Base-by-base conservation (phyloP, 1,139 yeast species). In the Ogataea hybrid region DNA sequence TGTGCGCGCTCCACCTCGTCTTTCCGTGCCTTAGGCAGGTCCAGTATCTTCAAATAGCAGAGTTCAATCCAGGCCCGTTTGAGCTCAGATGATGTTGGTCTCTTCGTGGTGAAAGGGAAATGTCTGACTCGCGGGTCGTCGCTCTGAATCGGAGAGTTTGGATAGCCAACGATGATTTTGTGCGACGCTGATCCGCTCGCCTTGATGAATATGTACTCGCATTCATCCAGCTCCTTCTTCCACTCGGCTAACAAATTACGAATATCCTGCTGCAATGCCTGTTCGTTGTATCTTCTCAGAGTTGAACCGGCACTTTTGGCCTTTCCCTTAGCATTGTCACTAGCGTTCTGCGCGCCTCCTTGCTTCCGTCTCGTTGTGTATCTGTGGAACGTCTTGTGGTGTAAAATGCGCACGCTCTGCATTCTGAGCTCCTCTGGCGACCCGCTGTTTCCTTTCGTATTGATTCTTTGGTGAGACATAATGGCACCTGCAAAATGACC, bases 401-500 rank as follows among this genome's bases (percentile, higher is more conserved):
- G 83, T 5, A 88, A 47, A 4, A 90, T 64, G 27, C 81, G 75
- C 2, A 84, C 88, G 2, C 77, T 69, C 56, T 83, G 88, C 42
- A 77, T 79, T 37, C 74, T 69, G 4, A 72, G 51, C 5, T 66
- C 73, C 37, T 69, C 69, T 6, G 68, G 62, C 25, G 71, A 70
- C 5, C 73, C 70, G 18, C 69, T 69, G 50, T 76, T 64, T 45
- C 89, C 85, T 52, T 76, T 75, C 3, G 76, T 71, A 30, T 69
- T 69, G 49, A 69, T 71, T 17, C 80, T 81, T 33, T 69, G 69
- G 58, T 90, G 97, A 2, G 89, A 80, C 10, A 94, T 72, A 32
- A 92, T 84, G 0, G 96, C 97, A 10, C 95, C 98, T 0, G 97
- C 96, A 69, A 92, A 94, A 65, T 94, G 97, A 31, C 98, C 99